Conservation (phyloP, 2,329 filamentous ascomycete genomes). For the Ceratocystiopsis minuta region DNA sequence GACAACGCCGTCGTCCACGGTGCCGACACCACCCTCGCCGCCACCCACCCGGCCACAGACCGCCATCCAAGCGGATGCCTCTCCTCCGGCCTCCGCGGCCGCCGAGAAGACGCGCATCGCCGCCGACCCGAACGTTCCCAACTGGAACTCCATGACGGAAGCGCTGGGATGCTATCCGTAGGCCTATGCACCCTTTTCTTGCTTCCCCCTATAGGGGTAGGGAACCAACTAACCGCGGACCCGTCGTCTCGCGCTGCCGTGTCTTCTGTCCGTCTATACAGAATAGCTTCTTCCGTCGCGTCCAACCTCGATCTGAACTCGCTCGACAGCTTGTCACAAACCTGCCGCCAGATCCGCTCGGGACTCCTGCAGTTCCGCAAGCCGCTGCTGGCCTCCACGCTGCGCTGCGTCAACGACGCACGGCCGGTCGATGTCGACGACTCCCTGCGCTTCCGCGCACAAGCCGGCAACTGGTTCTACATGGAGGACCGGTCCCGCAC, state of each 20-base stretch:
- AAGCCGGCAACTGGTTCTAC: conserved; percentile 40
- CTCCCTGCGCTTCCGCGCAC: conserved; percentile 37
- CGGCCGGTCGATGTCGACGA: conserved; percentile 35
- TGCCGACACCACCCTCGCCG: conserved; percentile 2
- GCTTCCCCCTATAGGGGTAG: conserved; percentile 6
- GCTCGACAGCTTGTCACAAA: conserved; percentile 64
- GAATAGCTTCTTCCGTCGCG: conserved; percentile 60
- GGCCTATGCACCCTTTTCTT: conserved; percentile 20
- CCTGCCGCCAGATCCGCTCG: conserved; percentile 61
- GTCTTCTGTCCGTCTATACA: conserved; percentile 17
- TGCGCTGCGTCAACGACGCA: conserved; percentile 63
- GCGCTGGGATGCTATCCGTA: conserved; percentile 53
- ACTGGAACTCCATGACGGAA: conserved; percentile 40
- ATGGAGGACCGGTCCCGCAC: conserved; percentile 31
- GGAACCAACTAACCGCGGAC: conserved; percentile 5
- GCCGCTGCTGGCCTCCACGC: conserved; percentile 53
- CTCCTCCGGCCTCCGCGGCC: background rate
- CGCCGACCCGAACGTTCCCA: conserved; percentile 25
- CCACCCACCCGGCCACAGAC: conserved; percentile 1
- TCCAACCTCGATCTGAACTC: conserved; percentile 71
- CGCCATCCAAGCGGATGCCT: background rate
- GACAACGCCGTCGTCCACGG: no score
- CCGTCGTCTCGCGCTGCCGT: background rate
- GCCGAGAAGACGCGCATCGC: background rate
- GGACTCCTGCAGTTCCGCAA: conserved; percentile 63